These are phyloP conservation scores for Camellia lanceoleosa DNA, from an alignment of 148 eudicot species.

Conservation along the genomic window DNA sequence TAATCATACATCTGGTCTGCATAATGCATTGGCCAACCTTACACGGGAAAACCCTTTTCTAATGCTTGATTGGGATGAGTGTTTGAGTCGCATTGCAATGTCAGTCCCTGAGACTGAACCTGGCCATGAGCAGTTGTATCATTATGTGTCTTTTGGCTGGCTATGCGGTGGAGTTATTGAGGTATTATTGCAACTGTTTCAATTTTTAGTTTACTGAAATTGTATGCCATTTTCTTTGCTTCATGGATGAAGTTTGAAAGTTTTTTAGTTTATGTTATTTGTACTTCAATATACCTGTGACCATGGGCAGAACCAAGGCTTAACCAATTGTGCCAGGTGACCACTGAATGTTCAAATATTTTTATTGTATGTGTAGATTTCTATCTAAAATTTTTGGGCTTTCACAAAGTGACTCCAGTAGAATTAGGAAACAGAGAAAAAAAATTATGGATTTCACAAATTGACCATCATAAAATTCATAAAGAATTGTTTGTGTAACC, in stretches of 20 bases:
- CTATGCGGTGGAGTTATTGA: constrained; percentile 92
- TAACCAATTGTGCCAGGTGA: no score
- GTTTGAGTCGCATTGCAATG: constrained; percentile 55
- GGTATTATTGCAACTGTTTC: constrained; percentile 35
- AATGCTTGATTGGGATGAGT: constrained; percentile 79
- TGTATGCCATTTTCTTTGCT: background rate
- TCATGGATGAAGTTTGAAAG: constrained; percentile 1
- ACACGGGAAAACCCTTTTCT: constrained; percentile 66
- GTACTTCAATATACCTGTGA: background rate
- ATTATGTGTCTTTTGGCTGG: constrained; percentile 95
- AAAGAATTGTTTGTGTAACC: no score
- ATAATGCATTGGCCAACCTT: constrained; percentile 71
- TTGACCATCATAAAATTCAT: no score
- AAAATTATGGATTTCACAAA: no score
- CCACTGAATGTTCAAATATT: no score
- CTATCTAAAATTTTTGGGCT: no score
- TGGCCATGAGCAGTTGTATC: constrained; percentile 81
- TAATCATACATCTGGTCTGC: constrained; percentile 94
- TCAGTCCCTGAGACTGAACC: constrained; percentile 79
- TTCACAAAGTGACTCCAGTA: no score
- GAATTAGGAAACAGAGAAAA: no score
- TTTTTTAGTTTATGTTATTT: background rate
- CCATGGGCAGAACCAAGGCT: background rate
- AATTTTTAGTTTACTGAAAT: background rate
- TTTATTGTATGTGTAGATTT: no score